Conservation (phyloP, 441 rosid species). For the Eutrema salsugineum region DNA sequence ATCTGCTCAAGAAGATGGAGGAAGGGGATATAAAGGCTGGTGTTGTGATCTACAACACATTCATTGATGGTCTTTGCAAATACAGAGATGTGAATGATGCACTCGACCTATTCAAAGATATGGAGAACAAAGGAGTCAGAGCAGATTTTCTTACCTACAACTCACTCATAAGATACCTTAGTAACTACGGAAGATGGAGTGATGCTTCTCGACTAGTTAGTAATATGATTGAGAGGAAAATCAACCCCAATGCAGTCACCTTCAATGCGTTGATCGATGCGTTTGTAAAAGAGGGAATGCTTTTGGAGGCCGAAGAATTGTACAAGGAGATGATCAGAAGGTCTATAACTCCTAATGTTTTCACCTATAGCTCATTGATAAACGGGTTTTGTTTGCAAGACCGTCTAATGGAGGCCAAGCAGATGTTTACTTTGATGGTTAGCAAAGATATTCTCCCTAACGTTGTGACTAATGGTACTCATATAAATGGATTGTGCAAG, state of each 20-base stretch:
- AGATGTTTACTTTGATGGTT: background rate
- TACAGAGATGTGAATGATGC: background rate
- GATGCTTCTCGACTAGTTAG: background rate
- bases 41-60: too few relatives aligned
- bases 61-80: background rate
- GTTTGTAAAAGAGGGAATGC: background rate
- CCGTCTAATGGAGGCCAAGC: background rate
- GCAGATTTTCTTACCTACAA: background rate
- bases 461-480: background rate
- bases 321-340: background rate
- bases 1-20: conserved; percentile 2
- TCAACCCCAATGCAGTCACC: background rate
- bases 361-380: background rate
- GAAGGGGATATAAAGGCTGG: too few relatives aligned
- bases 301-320: background rate
- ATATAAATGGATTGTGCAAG: background rate
- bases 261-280: background rate
- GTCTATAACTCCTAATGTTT: background rate
- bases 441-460: background rate
- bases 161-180: background rate
- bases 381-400: background rate
- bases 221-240: background rate
- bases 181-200: background rate
- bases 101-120: background rate
- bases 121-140: background rate